Base-by-base conservation (phyloP, 257 asterid genomes). In the Asclepias syriaca region DNA sequence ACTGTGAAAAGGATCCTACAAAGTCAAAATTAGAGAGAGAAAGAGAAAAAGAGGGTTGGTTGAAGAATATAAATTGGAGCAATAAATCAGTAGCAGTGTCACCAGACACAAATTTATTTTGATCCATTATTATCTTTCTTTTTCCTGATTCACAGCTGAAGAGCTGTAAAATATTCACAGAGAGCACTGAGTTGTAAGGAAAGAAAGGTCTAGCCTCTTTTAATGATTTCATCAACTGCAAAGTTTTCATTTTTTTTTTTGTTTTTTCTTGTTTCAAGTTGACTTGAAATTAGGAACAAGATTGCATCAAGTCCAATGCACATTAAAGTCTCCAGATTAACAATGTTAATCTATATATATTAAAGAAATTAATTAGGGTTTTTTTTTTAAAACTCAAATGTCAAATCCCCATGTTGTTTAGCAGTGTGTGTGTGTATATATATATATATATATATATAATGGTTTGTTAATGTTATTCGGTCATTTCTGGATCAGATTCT, bases 291-390 rank as follows among this genome's bases (percentile, higher is more conserved):
- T 50, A 66, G 77, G 56, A 68, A 75, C 56, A 76, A 75, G 70
- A 78, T 61, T 57, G 68, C 88, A 83, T 71, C 86, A 80, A 63
- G 73, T 74, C 85, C 96, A 84, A 87, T 75, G 87, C 76, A 77
- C 85, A 91, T 83, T 87, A 69, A 89, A 86, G 83, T 68, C 79
- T 74, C 84, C 69, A 58, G 69, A 73, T 71, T 72, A 58, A 72
- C 74, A 59, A 78, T 73, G 50, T n/a, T 19, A 74, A 80, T 75
- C 76, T 70, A 55, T 70, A 73, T 71, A 78, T 63, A 66, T 75
- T 75, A 72, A 72, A 80, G 21, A 63, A 73, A 49, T 16, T 12
- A 40, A 43, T 43, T 43, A 43, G 48, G 48, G 11, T 9, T 40
- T 40, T 9, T 21, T 58, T 51, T 67, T 74, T 67, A 81, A 76